These are phyloP conservation scores for Phtheirospermum japonicum DNA, from an alignment of 257 asterid genomes.

Conservation along the genomic window DNA sequence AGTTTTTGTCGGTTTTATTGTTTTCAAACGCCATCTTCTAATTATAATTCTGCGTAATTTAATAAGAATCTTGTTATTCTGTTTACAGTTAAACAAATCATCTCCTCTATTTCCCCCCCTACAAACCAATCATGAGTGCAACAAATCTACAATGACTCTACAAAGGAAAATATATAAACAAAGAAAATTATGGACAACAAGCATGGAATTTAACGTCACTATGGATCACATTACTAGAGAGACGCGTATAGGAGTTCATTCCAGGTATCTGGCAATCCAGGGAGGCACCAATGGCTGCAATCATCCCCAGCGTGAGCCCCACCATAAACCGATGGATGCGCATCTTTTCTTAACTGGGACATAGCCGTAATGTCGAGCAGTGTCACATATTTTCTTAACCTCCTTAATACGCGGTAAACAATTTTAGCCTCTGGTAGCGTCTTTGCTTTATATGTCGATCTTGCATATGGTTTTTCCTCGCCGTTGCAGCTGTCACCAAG, in stretches of 20 bases:
- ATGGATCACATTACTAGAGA: slow-evolving; percentile 42
- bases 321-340: slow-evolving; percentile 67
- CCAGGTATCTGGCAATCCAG: slow-evolving; percentile 88
- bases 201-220: neutral
- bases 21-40: no score
- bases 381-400: slow-evolving; percentile 46
- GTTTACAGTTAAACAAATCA: slow-evolving; percentile 33
- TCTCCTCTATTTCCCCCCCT: slow-evolving; percentile 31
- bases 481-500: slow-evolving; percentile 47
- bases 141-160: slow-evolving; percentile 7
- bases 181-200: slow-evolving; percentile 23
- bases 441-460: slow-evolving; percentile 61
- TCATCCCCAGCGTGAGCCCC: slow-evolving; percentile 51
- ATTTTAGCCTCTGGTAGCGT: slow-evolving; percentile 49
- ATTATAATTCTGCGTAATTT: no score
- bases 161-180: neutral
- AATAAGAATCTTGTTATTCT: no score
- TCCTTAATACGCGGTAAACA: slow-evolving; percentile 45
- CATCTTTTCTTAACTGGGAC: slow-evolving; percentile 74
- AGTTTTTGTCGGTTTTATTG: no score
- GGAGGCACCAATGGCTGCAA: slow-evolving; percentile 90
- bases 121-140: slow-evolving; percentile 26
- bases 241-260: slow-evolving; percentile 72
- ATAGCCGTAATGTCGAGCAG: slow-evolving; percentile 62
- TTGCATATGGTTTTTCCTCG: slow-evolving; percentile 49